phyloP scores from a whole-genome alignment of 2,329 filamentous ascomycete genomes.

The Sarocladium oryzae region DNA sequence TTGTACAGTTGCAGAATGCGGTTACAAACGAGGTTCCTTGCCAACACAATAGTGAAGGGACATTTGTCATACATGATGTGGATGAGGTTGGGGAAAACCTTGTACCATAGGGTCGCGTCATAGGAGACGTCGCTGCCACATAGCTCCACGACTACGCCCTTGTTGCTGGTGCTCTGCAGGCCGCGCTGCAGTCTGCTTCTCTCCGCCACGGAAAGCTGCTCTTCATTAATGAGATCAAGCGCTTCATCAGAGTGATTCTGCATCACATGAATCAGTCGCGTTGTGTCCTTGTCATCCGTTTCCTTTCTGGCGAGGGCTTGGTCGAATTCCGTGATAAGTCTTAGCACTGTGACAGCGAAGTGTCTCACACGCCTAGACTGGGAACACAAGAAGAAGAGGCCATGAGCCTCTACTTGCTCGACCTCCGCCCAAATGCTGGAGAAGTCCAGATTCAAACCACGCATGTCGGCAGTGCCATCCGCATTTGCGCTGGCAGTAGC shows the following conservation, averaged over 20 bases:
- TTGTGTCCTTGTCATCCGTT: constrained; percentile 53
- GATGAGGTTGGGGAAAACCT: constrained; percentile 93
- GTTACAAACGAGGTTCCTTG: constrained; percentile 86
- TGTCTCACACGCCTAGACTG: constrained; percentile 84
- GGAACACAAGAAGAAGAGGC: constrained; percentile 93
- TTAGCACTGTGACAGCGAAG: constrained; percentile 87
- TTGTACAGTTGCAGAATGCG: constrained; percentile 90
- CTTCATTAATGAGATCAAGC: constrained; percentile 78
- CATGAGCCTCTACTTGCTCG: constrained; percentile 94
- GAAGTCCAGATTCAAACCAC: constrained; percentile 73
- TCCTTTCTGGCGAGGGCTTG: constrained; percentile 69
- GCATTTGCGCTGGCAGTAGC: constrained; percentile 60
- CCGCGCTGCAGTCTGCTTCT: constrained; percentile 86
- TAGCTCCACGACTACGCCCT: constrained; percentile 84
- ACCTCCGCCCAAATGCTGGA: constrained; percentile 89
- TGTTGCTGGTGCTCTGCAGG: constrained; percentile 67
- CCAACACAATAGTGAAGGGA: constrained; percentile 83
- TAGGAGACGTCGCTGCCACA: constrained; percentile 95
- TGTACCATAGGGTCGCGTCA: constrained; percentile 93
- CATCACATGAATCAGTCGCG: constrained; percentile 81
- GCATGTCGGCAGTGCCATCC: constrained; percentile 56
- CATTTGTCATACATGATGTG: constrained; percentile 86
- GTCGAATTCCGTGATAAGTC: constrained; percentile 91
- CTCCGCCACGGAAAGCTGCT: constrained; percentile 85
- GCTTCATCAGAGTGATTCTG: constrained; percentile 84